Evolutionary conservation across 2,329 filamentous ascomycete genomes (phyloP), one percentile per base, ranked within the genome.

Genomic region (Penicillium capsulatum): DNA sequence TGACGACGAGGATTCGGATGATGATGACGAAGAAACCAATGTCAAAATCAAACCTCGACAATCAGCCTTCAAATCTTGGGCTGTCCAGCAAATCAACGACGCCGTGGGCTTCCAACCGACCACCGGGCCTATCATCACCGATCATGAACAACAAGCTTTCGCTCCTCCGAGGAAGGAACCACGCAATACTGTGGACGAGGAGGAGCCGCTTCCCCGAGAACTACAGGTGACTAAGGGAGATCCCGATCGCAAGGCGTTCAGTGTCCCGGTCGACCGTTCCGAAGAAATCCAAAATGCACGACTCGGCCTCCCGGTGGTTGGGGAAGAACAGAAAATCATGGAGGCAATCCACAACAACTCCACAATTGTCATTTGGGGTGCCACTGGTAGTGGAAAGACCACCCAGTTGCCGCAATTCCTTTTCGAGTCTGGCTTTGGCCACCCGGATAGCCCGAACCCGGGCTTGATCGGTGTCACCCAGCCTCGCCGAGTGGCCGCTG

Each of bases 321-420:
- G 86, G 2, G 90, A 97, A 63, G 92, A 98, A 64, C 92, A 98
- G 60, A 89, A 84, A 57, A 90, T 98, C 19, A 97, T 98, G 90
- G 92, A 98, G 66, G 89, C 90, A 1, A 88, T 98, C 34, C 84
- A 96, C 65, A 91, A 91, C 60, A 85, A 96, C 61, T 79, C 91
- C 36, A 81, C 88, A 3, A 86, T 96, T 1, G 84, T 98, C 8
- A 80, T 98, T 6, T 96, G 91, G 68, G 92, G 92, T 65, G 84
- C 89, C 10, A 98, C 94, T 22, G 92, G 92, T 65, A 96, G 89
- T 47, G 92, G 92, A 62, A 98, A 98, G 67, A 98, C 94, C 0
- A 98, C 92, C 0, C 92, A 98, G 64, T 79, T 98, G 7, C 94
- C 94, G 0, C 92, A 98, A 58, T 98, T 98, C 58, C 73, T 98